A percentile compares a stretch with the other conserved stretches of the same genome.
phyloP scores from a whole-genome alignment of 805 yeast species.

The Myxozyma nipponensis region DNA sequence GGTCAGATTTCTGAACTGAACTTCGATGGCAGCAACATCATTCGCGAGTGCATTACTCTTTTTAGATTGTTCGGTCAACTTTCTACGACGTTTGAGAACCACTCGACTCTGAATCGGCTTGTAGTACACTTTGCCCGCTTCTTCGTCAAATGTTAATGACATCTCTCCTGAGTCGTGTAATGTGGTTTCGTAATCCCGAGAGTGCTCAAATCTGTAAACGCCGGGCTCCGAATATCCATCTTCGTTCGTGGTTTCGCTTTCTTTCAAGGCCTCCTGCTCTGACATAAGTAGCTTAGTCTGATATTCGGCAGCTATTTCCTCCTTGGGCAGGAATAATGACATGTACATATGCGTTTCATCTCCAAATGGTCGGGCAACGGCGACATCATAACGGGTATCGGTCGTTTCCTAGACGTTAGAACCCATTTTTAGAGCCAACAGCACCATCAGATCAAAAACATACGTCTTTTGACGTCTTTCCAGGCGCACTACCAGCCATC shows the following conservation, averaged over 20 bases:
- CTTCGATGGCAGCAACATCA: slow-evolving; percentile 58
- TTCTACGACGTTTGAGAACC: slow-evolving; percentile 80
- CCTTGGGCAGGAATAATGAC: slow-evolving; percentile 56
- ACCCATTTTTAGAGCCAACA: slow-evolving; percentile 26
- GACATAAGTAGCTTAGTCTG: slow-evolving; percentile 14
- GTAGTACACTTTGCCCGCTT: slow-evolving; percentile 59
- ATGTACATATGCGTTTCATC: slow-evolving; percentile 74
- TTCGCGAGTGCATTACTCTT: slow-evolving; percentile 51
- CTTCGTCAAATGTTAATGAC: slow-evolving; percentile 55
- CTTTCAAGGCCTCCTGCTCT: slow-evolving; percentile 4
- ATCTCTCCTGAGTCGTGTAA: slow-evolving; percentile 59
- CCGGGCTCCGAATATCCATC: slow-evolving; percentile 47
- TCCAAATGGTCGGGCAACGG: slow-evolving; percentile 70
- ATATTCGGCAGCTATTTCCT: slow-evolving; percentile 40
- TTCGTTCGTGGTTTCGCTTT: slow-evolving; percentile 40
- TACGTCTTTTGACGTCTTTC: slow-evolving; percentile 36
- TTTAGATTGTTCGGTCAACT: slow-evolving; percentile 45
- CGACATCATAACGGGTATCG: slow-evolving; percentile 34
- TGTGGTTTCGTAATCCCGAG: slow-evolving; percentile 77
- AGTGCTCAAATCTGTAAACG: slow-evolving; percentile 55
- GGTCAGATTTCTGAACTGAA: slow-evolving; percentile 67
- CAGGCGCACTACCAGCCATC: slow-evolving; percentile 50
- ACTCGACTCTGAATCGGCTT: slow-evolving; percentile 74
- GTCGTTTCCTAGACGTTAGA: slow-evolving; percentile 21
- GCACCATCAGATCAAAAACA: slow-evolving; percentile 45